A percentile compares a stretch with the other conserved stretches of the same genome.
phyloP scores from a whole-genome alignment of 75 land plant species.

The Cryptomeria japonica region DNA sequence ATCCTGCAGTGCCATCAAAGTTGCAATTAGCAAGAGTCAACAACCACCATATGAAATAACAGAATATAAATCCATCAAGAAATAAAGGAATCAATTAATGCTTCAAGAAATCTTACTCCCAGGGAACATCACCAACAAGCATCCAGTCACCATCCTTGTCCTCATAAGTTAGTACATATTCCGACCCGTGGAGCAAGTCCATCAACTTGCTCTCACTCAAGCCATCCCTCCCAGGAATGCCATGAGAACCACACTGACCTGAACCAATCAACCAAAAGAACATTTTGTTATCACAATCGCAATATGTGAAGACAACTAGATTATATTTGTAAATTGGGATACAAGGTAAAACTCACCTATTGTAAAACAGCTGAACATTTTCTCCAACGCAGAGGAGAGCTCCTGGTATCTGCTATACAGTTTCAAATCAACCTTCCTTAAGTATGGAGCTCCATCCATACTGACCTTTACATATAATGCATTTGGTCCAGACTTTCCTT shows the following conservation, averaged over 20 bases:
- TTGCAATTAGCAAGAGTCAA: not conserved
- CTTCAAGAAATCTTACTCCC: slow-evolving; percentile 50
- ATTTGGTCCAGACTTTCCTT: not conserved
- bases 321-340: not conserved
- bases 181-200: slow-evolving; percentile 45
- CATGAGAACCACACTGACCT: slow-evolving; percentile 29
- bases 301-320: not conserved
- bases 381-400: slow-evolving; percentile 39
- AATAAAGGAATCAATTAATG: not conserved
- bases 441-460: slow-evolving; percentile 67
- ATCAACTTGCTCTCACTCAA: slow-evolving; percentile 34
- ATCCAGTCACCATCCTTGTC: slow-evolving; percentile 65
- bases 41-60: not conserved
- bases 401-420: slow-evolving; percentile 43
- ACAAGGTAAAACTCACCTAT: slow-evolving; percentile 26
- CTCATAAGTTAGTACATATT: slow-evolving; percentile 67
- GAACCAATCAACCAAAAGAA: slow-evolving; percentile 1
- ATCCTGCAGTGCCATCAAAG: slow-evolving; percentile 37
- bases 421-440: slow-evolving; percentile 57
- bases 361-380: slow-evolving; percentile 52
- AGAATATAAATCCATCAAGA: not conserved
- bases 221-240: slow-evolving; percentile 16
- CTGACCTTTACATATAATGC: slow-evolving; percentile 52
- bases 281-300: not conserved
- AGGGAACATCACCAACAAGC: slow-evolving; percentile 80